A percentile compares a stretch with the other conserved stretches of the same genome.
Evolutionary conservation across 768 basidiomycete species (phyloP).

Genomic region (Suillus variegatus): DNA sequence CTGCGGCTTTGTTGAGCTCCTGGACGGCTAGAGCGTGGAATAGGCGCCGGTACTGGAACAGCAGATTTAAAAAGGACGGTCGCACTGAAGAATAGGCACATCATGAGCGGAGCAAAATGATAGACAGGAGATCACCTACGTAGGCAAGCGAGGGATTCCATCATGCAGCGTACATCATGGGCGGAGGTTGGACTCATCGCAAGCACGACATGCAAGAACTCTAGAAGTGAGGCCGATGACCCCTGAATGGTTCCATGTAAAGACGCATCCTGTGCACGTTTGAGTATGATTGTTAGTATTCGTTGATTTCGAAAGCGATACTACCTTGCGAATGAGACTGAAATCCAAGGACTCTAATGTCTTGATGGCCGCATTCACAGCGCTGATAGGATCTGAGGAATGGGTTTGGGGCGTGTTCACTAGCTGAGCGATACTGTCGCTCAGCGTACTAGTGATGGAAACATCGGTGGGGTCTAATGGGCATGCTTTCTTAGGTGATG

Average conservation of each 20-base stretch:
- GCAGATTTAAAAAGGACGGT: slow-evolving; percentile 30
- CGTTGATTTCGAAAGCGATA: background rate
- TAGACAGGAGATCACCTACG: slow-evolving; percentile 17
- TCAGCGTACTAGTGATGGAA: background rate
- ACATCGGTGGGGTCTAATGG: slow-evolving; percentile 8
- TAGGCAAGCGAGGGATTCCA: slow-evolving; percentile 18
- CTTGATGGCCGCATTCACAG: slow-evolving; percentile 26
- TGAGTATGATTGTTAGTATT: slow-evolving; percentile 6
- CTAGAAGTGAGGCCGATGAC: slow-evolving; percentile 35
- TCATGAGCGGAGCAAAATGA: slow-evolving; percentile 9
- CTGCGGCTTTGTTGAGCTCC: slow-evolving; percentile 23
- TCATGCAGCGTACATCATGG: slow-evolving; percentile 11
- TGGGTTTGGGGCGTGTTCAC: background rate
- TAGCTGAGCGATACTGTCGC: background rate
- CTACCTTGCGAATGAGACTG: slow-evolving; percentile 30
- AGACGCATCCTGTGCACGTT: slow-evolving; percentile 31
- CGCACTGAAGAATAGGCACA: slow-evolving; percentile 27
- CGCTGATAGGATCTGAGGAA: slow-evolving; percentile 6
- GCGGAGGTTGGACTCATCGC: slow-evolving; percentile 6
- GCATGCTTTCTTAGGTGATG: slow-evolving; percentile 11
- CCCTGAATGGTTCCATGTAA: slow-evolving; percentile 36
- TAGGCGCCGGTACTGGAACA: slow-evolving; percentile 55
- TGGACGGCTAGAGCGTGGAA: slow-evolving; percentile 47
- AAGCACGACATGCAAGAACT: slow-evolving; percentile 30
- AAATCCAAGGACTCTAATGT: slow-evolving; percentile 31